Evolutionary conservation across 2,329 filamentous ascomycete genomes (phyloP).

Genomic region (Paracoccidioides brasiliensis): DNA sequence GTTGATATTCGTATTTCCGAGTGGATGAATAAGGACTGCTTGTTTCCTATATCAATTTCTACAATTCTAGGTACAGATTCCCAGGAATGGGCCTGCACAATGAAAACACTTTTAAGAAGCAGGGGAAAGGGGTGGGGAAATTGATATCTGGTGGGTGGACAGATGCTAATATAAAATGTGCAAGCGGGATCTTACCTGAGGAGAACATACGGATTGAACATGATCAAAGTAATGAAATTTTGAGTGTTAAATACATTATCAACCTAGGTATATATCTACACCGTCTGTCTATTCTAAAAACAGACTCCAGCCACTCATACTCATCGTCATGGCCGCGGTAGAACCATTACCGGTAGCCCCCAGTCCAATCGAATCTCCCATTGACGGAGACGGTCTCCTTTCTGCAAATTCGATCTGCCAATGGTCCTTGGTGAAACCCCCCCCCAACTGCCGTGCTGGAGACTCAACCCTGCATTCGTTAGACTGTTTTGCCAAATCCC

Average conservation of each 20-base stretch:
- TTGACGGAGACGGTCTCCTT: conserved; percentile 9
- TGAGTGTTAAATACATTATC: neutral
- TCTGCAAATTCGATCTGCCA: conserved; percentile 12
- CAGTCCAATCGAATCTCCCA: conserved; percentile 7
- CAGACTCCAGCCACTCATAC: neutral
- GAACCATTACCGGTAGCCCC: neutral
- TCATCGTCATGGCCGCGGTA: neutral
- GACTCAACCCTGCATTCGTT: conserved; percentile 24
- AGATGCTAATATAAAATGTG: neutral
- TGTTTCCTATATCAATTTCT: neutral
- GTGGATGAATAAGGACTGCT: neutral
- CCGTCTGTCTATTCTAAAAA: neutral
- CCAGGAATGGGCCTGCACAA: neutral
- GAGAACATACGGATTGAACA: neutral
- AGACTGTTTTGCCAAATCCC: conserved; percentile 19
- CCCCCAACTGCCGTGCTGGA: conserved; percentile 19
- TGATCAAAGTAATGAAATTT: neutral
- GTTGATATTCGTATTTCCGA: neutral
- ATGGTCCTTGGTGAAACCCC: conserved; percentile 22
- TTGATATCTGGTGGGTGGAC: neutral
- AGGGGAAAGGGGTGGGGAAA: neutral
- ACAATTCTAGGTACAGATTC: neutral
- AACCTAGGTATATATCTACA: neutral
- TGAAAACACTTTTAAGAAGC: neutral
- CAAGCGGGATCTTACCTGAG: neutral